Conservation (phyloP, 768 basidiomycete genomes). For the Lanmaoa rubissima region DNA sequence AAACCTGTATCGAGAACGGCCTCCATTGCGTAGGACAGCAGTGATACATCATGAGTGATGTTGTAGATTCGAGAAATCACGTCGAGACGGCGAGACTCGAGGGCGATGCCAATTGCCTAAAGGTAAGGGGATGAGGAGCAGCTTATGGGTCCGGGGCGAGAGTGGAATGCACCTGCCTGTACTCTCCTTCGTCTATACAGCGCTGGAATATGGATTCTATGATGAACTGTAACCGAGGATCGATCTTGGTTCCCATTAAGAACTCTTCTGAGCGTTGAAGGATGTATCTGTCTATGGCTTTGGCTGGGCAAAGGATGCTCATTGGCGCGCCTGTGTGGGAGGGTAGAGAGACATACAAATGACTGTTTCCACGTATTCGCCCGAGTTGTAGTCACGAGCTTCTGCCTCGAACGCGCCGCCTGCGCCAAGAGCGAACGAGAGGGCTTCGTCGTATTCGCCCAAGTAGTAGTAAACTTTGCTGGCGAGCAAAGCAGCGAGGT, state of each 20-base stretch:
- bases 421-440: constrained; percentile 92
- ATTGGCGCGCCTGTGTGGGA: background rate
- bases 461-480: constrained; percentile 99
- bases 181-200: constrained; percentile 87
- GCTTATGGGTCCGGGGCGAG: background rate
- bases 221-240: constrained; percentile 74
- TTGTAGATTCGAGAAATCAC: constrained; percentile 77
- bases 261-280: constrained; percentile 58
- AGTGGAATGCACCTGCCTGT: constrained; percentile 66
- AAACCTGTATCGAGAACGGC: constrained; percentile 89
- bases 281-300: constrained; percentile 94
- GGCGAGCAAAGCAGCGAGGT: constrained; percentile 86
- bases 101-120: constrained; percentile 92
- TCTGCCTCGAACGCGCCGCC: constrained; percentile 83
- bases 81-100: constrained; percentile 88
- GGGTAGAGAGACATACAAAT: constrained; percentile 65
- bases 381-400: constrained; percentile 56
- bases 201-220: constrained; percentile 88
- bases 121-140: constrained; percentile 9
- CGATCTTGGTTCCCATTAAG: constrained; percentile 57
- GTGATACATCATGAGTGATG: constrained; percentile 67
- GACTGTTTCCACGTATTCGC: constrained; percentile 93
- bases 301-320: constrained; percentile 52
- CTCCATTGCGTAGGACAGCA: constrained; percentile 90
- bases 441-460: constrained; percentile 91